A percentile compares a stretch with the other conserved stretches of the same genome.
These are phyloP conservation scores for Lepidium aucheri DNA, from an alignment of 345 rosid genomes.

Conservation along the genomic window DNA sequence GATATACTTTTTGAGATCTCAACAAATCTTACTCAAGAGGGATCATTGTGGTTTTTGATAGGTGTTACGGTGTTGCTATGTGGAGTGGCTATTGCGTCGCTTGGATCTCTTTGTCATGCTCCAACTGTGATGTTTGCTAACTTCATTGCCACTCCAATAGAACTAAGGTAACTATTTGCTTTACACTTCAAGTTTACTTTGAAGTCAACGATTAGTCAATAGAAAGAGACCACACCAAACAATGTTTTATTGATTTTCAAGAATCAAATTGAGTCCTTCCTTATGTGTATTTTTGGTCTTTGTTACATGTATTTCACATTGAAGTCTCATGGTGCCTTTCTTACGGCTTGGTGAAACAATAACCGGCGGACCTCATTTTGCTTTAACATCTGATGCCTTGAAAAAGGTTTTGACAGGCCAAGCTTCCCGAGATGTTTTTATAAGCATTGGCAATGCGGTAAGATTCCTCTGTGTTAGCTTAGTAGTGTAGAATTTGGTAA, in stretches of 20 bases:
- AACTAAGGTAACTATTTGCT: slow-evolving; percentile 51
- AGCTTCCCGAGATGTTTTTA: slow-evolving; percentile 61
- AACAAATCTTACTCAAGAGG: neutral
- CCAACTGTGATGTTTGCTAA: slow-evolving; percentile 83
- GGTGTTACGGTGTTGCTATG: slow-evolving; percentile 86
- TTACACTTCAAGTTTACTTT: neutral
- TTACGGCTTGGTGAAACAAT: slow-evolving; percentile 79
- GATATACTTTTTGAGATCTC: neutral
- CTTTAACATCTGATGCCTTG: slow-evolving; percentile 77
- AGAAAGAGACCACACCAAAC: neutral
- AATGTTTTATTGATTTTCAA: neutral
- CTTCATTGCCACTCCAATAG: slow-evolving; percentile 81
- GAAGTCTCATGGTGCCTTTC: slow-evolving; percentile 85
- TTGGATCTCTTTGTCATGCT: slow-evolving; percentile 70
- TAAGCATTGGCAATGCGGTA: slow-evolving; percentile 84
- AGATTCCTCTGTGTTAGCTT: slow-evolving; percentile 19
- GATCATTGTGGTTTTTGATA: slow-evolving; percentile 18
- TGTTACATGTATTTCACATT: slow-evolving; percentile 6
- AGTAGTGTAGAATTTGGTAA: neutral
- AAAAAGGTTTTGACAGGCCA: slow-evolving; percentile 83
- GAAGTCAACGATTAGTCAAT: neutral
- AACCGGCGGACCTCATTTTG: slow-evolving; percentile 81
- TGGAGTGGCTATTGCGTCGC: slow-evolving; percentile 70
- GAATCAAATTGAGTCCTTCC: neutral
- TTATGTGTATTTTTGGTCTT: slow-evolving; percentile 15